These are phyloP conservation scores for Ascochyta pisi DNA, from an alignment of 2,329 filamentous ascomycete genomes.

Conservation along the genomic window DNA sequence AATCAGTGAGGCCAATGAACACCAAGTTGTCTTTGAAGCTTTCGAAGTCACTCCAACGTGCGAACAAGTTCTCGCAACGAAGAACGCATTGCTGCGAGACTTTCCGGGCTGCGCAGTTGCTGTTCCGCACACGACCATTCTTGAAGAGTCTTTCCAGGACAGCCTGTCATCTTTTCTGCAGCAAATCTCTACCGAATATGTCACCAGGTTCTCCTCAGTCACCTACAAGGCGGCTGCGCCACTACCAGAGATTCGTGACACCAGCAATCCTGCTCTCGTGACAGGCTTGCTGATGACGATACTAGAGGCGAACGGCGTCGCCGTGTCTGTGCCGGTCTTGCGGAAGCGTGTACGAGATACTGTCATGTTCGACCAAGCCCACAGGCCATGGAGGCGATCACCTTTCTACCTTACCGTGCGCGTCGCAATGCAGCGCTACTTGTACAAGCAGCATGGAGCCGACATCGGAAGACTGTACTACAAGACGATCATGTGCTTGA, in stretches of 20 bases:
- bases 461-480: slow-evolving; percentile 59
- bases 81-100: slow-evolving; percentile 62
- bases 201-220: slow-evolving; percentile 61
- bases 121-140: slow-evolving; percentile 52
- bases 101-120: slow-evolving; percentile 65
- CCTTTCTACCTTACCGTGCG: slow-evolving; percentile 69
- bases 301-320: slow-evolving; percentile 61
- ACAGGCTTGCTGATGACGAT: slow-evolving; percentile 67
- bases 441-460: slow-evolving; percentile 52
- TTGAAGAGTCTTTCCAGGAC: slow-evolving; percentile 54
- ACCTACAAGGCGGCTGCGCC: slow-evolving; percentile 59
- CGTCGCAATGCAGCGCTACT: slow-evolving; percentile 62
- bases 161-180: slow-evolving; percentile 62
- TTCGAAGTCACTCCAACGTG: slow-evolving; percentile 67
- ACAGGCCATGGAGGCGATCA: slow-evolving; percentile 67
- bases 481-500: slow-evolving; percentile 63
- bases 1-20: slow-evolving; percentile 15
- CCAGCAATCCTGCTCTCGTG: slow-evolving; percentile 63
- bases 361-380: slow-evolving; percentile 58
- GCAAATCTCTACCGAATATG: slow-evolving; percentile 60
- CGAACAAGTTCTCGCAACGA: slow-evolving; percentile 59
- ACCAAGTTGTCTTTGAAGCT: slow-evolving; percentile 60
- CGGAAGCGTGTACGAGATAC: slow-evolving; percentile 69
- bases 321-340: slow-evolving; percentile 49
- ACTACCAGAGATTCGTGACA: slow-evolving; percentile 65